phyloP scores from a whole-genome alignment of 805 yeast species.

The Cyberlindnera bimundalis region DNA sequence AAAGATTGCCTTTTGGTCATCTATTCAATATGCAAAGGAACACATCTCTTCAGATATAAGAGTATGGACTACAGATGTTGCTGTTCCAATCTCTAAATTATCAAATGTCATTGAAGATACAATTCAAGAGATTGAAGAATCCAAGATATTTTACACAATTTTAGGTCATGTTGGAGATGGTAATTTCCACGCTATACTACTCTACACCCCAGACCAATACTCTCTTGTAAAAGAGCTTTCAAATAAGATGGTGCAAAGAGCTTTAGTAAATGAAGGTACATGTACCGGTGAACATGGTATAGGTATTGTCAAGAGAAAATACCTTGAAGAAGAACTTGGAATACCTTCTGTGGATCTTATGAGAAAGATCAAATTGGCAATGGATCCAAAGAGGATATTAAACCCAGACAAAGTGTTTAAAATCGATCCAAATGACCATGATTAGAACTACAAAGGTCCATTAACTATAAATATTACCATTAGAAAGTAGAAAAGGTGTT shows the following conservation, averaged over 20 bases:
- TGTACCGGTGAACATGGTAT: slow-evolving; percentile 86
- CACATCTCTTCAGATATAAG: slow-evolving; percentile 44
- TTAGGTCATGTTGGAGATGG: slow-evolving; percentile 86
- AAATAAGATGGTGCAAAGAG: slow-evolving; percentile 63
- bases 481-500: no score
- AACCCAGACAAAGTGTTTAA: slow-evolving; percentile 78
- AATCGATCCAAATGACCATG: slow-evolving; percentile 54
- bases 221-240: slow-evolving; percentile 46
- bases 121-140: slow-evolving; percentile 50
- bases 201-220: slow-evolving; percentile 50
- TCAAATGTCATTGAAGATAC: slow-evolving; percentile 59
- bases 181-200: slow-evolving; percentile 65
- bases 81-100: slow-evolving; percentile 69
- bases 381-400: slow-evolving; percentile 68
- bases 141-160: slow-evolving; percentile 52
- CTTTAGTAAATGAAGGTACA: slow-evolving; percentile 70
- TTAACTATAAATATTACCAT: no score
- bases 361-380: slow-evolving; percentile 66
- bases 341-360: slow-evolving; percentile 59
- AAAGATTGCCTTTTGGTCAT: slow-evolving; percentile 62
- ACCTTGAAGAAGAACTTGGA: slow-evolving; percentile 61
- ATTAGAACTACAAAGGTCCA: no score
- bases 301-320: slow-evolving; percentile 68
- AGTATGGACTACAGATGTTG: slow-evolving; percentile 75
- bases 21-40: slow-evolving; percentile 58